These are phyloP conservation scores for Dothiorella sarmentorum DNA, from an alignment of 2,329 filamentous ascomycete species.

Conservation along the genomic window DNA sequence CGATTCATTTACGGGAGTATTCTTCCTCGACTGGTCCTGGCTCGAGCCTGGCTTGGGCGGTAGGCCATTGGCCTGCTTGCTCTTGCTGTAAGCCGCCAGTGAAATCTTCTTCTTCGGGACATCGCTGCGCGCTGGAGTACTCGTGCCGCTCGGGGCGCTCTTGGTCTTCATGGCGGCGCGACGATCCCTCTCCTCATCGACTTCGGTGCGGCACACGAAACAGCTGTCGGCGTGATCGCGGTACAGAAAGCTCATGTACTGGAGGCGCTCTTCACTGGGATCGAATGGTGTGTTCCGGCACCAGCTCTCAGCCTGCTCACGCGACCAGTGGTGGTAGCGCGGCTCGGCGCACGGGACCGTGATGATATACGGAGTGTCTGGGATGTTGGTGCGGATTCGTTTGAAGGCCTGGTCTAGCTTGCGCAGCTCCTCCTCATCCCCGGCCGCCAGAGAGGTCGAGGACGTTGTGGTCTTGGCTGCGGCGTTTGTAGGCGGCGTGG, in stretches of 20 bases:
- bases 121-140: constrained; percentile 39
- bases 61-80: constrained; percentile 44
- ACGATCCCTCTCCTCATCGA: constrained; percentile 52
- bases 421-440: constrained; percentile 37
- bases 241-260: constrained; percentile 61
- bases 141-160: constrained; percentile 21
- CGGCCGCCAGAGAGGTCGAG: constrained; percentile 22
- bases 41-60: constrained; percentile 5
- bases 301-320: constrained; percentile 41
- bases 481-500: constrained; percentile 30
- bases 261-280: constrained; percentile 54
- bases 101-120: constrained; percentile 60
- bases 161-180: constrained; percentile 38
- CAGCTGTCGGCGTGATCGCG: constrained; percentile 54
- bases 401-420: constrained; percentile 41
- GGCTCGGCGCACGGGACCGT: constrained; percentile 46
- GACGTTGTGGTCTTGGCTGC: constrained; percentile 16
- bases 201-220: constrained; percentile 49
- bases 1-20: background rate
- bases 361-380: constrained; percentile 45
- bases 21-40: constrained; percentile 1
- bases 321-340: constrained; percentile 41
- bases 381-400: constrained; percentile 42
- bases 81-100: constrained; percentile 56
- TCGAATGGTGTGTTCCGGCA: constrained; percentile 51